phyloP scores from a whole-genome alignment of 2,329 filamentous ascomycete genomes.

The Nigrospora sphaerica region DNA sequence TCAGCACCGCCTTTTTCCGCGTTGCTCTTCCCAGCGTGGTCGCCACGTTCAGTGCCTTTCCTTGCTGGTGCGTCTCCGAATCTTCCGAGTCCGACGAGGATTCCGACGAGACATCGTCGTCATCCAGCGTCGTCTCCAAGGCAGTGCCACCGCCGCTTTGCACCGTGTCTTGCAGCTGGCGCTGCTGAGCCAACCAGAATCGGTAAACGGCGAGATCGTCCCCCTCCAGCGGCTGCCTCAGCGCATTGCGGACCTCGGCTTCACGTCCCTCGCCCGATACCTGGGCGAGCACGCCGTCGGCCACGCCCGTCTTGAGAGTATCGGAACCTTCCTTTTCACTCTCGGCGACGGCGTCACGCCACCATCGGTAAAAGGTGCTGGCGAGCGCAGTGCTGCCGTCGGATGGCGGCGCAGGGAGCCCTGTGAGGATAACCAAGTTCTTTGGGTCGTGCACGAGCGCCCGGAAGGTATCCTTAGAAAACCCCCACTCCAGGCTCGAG shows the following conservation, averaged over 20 bases:
- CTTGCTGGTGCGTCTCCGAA: constrained; percentile 83
- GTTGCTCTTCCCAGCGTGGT: constrained; percentile 77
- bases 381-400: constrained; percentile 46
- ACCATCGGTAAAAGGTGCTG: constrained; percentile 72
- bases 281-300: constrained; percentile 52
- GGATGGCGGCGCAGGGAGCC: constrained; percentile 50
- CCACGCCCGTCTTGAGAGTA: constrained; percentile 3
- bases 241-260: constrained; percentile 53
- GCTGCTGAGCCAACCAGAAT: constrained; percentile 83
- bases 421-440: constrained; percentile 84
- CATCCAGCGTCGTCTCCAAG: constrained; percentile 64
- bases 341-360: constrained; percentile 56
- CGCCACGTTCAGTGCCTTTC: constrained; percentile 83
- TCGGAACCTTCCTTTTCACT: constrained; percentile 6
- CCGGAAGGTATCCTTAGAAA: constrained; percentile 74
- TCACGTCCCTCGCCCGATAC: constrained; percentile 58
- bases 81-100: constrained; percentile 83
- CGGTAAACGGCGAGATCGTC: constrained; percentile 79
- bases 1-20: constrained; percentile 78
- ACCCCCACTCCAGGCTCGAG: constrained; percentile 87
- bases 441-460: constrained; percentile 67
- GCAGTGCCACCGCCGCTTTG: constrained; percentile 61
- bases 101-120: constrained; percentile 78
- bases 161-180: constrained; percentile 76
- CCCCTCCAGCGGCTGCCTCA: constrained; percentile 60